Evolutionary conservation across 2,329 filamentous ascomycete genomes (phyloP), one percentile per base, ranked within the genome.

Genomic region (Botrytis sinoallii): DNA sequence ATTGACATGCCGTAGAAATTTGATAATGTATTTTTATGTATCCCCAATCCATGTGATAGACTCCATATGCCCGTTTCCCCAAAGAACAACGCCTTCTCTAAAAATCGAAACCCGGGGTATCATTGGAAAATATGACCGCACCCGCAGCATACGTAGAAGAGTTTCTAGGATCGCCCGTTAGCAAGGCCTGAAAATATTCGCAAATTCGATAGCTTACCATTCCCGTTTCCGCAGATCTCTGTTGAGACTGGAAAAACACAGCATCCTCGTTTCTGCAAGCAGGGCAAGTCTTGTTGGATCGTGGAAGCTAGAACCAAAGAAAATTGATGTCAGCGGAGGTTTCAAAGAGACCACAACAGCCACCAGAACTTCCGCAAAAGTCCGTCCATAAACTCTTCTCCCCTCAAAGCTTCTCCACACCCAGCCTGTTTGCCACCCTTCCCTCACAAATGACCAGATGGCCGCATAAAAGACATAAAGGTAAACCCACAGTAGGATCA

Each of bases 171-270:
- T 52, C 8, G 74, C 84, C 76, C 83, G 79, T 74, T 72, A 73
- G 71, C 12, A 67, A 40, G 14, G 29, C 38, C 42, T 16, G 16
- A 1, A 8, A 32, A 38, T 71, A 69, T 16, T 8, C 64, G 38
- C 65, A 70, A 25, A 10, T 55, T 29, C 29, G 73, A 25, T 74
- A 71, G 80, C 92, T 87, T 84, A 98, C 96, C 96, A 99, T 99
- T 85, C 96, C 96, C 63, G 96, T 99, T 84, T 98, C 95, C 67
- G 94, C 93, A 78, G 92, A 97, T 84, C 96, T 92, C 86, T 98
- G 95, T 83, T 99, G 96, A 75, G 95, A 98, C 85, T 99, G 96
- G 86, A 99, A 99, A 85, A 97, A 99, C 75, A 99, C 97, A 64
- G 95, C 94, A 84, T 98, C 95, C 79, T 90, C 90, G 83, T 96